phyloP scores from a whole-genome alignment of 2,329 filamentous ascomycete species.

The Capronia americana region DNA sequence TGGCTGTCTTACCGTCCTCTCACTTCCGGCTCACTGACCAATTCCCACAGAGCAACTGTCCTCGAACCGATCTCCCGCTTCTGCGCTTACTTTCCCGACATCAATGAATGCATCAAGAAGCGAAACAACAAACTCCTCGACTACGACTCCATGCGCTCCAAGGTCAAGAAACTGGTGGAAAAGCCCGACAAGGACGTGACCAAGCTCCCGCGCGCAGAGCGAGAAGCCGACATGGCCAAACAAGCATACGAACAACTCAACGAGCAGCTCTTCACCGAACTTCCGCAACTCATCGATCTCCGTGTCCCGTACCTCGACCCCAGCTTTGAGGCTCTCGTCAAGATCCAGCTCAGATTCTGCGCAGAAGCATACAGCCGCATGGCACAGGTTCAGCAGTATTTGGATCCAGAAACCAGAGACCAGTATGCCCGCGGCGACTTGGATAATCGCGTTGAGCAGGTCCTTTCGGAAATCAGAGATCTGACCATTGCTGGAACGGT shows the following conservation, averaged over 20 bases:
- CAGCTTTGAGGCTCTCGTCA: slow-evolving; percentile 95
- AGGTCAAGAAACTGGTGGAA: slow-evolving; percentile 95
- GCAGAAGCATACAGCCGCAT: slow-evolving; percentile 97
- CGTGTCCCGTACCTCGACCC: slow-evolving; percentile 97
- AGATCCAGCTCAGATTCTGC: slow-evolving; percentile 97
- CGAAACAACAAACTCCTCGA: slow-evolving; percentile 97
- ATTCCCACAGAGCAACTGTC: slow-evolving; percentile 73
- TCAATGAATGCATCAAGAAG: slow-evolving; percentile 99
- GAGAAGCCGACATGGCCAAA: slow-evolving; percentile 94
- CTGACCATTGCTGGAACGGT: slow-evolving; percentile 86
- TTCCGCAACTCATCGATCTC: slow-evolving; percentile 95
- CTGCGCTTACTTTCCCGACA: slow-evolving; percentile 97
- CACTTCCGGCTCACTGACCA: slow-evolving; percentile 5
- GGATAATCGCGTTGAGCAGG: slow-evolving; percentile 90
- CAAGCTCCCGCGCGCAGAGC: slow-evolving; percentile 93
- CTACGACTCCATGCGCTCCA: slow-evolving; percentile 93
- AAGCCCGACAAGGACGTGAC: slow-evolving; percentile 99
- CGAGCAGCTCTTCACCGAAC: slow-evolving; percentile 89
- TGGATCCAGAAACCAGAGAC: slow-evolving; percentile 93
- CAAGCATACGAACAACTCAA: slow-evolving; percentile 95
- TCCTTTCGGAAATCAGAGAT: slow-evolving; percentile 94
- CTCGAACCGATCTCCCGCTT: slow-evolving; percentile 95
- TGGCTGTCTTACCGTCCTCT: slow-evolving; percentile 26
- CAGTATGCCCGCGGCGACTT: slow-evolving; percentile 94
- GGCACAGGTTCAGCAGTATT: slow-evolving; percentile 98